Evolutionary conservation across 2,329 filamentous ascomycete species (phyloP).

Genomic region (Dendrostoma leiphaemia): DNA sequence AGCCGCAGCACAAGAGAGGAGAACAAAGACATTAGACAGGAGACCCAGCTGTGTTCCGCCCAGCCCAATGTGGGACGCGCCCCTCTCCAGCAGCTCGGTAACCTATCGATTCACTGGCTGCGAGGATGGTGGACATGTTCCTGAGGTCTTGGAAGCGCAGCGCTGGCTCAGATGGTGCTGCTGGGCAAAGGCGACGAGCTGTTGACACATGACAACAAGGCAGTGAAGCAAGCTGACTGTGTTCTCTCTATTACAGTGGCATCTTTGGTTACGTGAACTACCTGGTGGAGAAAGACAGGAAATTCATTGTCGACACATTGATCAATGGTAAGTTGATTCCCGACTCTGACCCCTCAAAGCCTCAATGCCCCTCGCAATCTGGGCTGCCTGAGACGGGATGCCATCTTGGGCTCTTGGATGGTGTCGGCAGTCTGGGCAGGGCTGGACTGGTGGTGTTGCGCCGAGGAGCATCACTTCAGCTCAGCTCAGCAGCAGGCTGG

Average conservation of each 20-base stretch:
- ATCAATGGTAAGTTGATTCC: constrained; percentile 73
- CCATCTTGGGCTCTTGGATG: background rate
- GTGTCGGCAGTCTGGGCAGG: background rate
- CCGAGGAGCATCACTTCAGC: background rate
- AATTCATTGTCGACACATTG: constrained; percentile 91
- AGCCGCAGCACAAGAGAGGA: background rate
- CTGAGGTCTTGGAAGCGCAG: constrained; percentile 17
- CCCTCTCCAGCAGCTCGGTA: background rate
- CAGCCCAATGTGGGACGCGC: background rate
- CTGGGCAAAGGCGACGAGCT: background rate
- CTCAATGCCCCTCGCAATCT: constrained; percentile 15
- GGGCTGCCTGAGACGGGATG: background rate
- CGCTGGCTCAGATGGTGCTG: constrained; percentile 1
- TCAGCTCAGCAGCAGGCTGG: background rate
- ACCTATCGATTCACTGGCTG: background rate
- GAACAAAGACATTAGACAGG: background rate
- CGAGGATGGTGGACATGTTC: background rate
- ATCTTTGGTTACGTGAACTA: constrained; percentile 99
- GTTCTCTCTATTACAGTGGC: constrained; percentile 55
- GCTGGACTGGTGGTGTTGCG: background rate
- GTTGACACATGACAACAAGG: background rate
- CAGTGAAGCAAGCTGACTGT: constrained; percentile 26
- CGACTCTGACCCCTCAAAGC: background rate
- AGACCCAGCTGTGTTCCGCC: background rate
- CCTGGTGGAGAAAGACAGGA: constrained; percentile 96